Conservation (phyloP, 345 rosid species). For the Passiflora organensis region DNA sequence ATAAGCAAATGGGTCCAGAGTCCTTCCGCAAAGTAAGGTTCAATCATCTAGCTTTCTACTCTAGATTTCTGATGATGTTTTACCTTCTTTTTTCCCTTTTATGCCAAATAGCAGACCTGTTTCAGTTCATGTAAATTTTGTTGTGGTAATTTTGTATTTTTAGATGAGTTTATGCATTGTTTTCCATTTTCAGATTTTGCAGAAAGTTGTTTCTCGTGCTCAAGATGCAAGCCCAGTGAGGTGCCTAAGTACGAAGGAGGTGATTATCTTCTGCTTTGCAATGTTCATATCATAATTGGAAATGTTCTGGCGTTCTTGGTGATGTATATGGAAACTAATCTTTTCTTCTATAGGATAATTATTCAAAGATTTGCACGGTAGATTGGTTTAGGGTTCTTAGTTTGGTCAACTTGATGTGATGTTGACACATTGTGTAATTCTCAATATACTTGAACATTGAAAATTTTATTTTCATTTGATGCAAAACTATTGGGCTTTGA, state of each 20-base stretch:
- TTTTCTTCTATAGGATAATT: not conserved
- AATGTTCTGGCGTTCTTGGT: too few relatives aligned
- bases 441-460: not conserved
- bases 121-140: too few relatives aligned
- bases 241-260: constrained; percentile 95
- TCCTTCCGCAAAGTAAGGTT: constrained; percentile 75
- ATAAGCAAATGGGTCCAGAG: constrained; percentile 99
- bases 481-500: not conserved
- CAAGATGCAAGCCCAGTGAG: constrained; percentile 56
- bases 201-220: constrained; percentile 76
- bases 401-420: not conserved
- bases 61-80: not conserved
- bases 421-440: not conserved
- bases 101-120: too few relatives aligned
- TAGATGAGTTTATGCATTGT: too few relatives aligned
- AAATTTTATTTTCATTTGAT: not conserved
- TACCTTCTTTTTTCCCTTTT: too few relatives aligned
- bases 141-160: too few relatives aligned
- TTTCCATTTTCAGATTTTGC: constrained; percentile 58
- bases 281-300: not conserved
- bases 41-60: constrained; percentile 9
- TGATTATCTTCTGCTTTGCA: constrained; percentile 21
- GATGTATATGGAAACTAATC: not conserved
- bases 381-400: not conserved
- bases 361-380: too few relatives aligned